phyloP scores from a whole-genome alignment of 805 yeast species.

The Candida oleophila region DNA sequence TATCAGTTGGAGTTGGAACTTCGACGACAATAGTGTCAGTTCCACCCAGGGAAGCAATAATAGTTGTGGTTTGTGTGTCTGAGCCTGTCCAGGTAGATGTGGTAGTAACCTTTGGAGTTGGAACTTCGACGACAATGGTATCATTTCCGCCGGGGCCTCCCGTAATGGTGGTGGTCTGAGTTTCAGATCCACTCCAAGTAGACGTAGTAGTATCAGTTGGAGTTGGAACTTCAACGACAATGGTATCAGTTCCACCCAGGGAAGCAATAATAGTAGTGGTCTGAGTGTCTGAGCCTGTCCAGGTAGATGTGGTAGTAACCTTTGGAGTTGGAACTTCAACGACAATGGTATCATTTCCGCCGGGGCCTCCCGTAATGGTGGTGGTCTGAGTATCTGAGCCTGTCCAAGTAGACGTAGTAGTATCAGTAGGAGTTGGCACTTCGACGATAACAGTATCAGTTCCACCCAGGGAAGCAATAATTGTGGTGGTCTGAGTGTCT shows the following conservation, averaged over 20 bases:
- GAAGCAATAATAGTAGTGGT: constrained; percentile 10
- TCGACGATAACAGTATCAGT: neutral
- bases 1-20: constrained; percentile 4
- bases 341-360: constrained; percentile 13
- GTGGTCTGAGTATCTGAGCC: constrained; percentile 8
- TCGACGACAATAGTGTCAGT: constrained; percentile 5
- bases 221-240: constrained; percentile 15
- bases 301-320: constrained; percentile 1
- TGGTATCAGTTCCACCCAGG: constrained; percentile 9
- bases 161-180: constrained; percentile 5
- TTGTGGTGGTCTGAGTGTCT: constrained; percentile 6
- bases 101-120: constrained; percentile 12
- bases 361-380: constrained; percentile 11
- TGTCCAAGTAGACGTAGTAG: constrained; percentile 6
- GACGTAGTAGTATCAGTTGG: constrained; percentile 11
- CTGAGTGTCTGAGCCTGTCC: constrained; percentile 9
- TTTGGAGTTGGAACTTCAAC: constrained; percentile 14
- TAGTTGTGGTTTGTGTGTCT: constrained; percentile 3
- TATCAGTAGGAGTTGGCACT: neutral
- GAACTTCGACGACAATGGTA: constrained; percentile 14
- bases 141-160: constrained; percentile 11
- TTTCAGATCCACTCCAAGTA: constrained; percentile 8
- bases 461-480: constrained; percentile 6
- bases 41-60: neutral
- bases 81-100: constrained; percentile 14